Base-by-base conservation (phyloP, 345 rosid species). In the Reutealis trisperma region DNA sequence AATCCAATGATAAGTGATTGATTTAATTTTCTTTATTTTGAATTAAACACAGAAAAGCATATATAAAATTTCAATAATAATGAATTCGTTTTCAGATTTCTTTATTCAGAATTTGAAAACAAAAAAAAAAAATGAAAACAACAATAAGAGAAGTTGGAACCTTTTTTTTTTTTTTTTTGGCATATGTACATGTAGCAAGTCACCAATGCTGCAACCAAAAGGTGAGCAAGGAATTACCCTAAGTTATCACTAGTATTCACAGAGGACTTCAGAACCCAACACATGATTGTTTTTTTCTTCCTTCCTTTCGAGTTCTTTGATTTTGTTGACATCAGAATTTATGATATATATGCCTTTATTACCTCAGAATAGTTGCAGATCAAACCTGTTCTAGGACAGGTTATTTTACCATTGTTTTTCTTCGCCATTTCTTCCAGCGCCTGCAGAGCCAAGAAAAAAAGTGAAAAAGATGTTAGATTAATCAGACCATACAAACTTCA, bases 361-460 rank as follows among this genome's bases (percentile, higher is more conserved):
- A 93, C 80, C 9, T 93, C 96, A 1, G 91, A 83, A 79, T 85
- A 86, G 70, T 86, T 79, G 87, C 92, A 96, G 63, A 85, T 90
- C 1, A 63, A 27, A 21, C 92, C 92, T 37, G 98, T 91, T 80
- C 96, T 87, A 4, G 99, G 99, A 83, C 99, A 96, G 13, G 90
- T 92, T 65, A 93, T 88, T 67, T 76, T 85, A 75, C 96, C 99
- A 34, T 82, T 65, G 67, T 91, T 93, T 79, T 85, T 91, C 80
- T 87, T 88, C 1, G 98, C 92, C 97, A 96, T 93, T 82, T 93
- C 98, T 81, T 90, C 90, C 21, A 93, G 97, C 62, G 98, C 99
- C 98, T 96, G 92, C 78, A 60, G 21, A 45, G 4, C 25, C 55
- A 55, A 11, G 57, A 73, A 12, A 72, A 51, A 67, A 52, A 63